Base-by-base conservation (phyloP, 495 filamentous ascomycete species). In the Aspergillus mulundensis region DNA sequence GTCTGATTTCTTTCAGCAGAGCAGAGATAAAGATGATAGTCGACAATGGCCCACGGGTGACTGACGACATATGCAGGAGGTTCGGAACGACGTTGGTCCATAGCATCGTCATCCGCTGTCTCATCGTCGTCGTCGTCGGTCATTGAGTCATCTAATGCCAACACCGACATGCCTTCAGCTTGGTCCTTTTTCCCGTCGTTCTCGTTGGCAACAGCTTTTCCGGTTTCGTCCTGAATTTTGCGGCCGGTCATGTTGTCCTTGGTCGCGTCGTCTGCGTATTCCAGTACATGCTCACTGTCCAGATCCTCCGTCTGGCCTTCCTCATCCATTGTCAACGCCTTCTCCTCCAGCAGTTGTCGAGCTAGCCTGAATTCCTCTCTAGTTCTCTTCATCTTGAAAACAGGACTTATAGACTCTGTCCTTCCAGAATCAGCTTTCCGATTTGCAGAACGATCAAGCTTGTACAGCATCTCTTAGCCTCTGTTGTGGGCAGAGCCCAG, bases 1-100 rank as follows among this genome's bases (percentile, higher is more conserved):
- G 66, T 59, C 39, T 48, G 59, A 18, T 49, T 55, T 3, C 40
- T 41, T 25, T 75, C 70, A 15, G 66, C 54, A 23, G 50, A 32
- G 18, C 56, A 44, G 5, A 75, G 66, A 49, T 70, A 73, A 19
- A 75, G 42, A 20, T 71, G 56, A 45, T 72, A 73, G 61, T 75
- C 72, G 18, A 71, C 53, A 32, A 71, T 54, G 7, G 63, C 54
- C 70, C 67, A 75, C 15, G 67, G 69, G 38, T 72, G 66, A 21
- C 28, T 48, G 23, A 66, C 56, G 20, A 47, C 43, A 38, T 49
- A 57, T 15, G 58, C 44, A 54, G 44, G 57, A n/a, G 44, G 50
- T 2, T 54, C 25, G 44, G 11, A 36, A 15, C 36, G 45, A 43
- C 45, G 54, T 50, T 19, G 32, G 34, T 30, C 10, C 18, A 25